Evolutionary conservation across 2,329 filamentous ascomycete genomes (phyloP), one percentile per base, ranked within the genome.

Genomic region (Lasiodiplodia sp.): DNA sequence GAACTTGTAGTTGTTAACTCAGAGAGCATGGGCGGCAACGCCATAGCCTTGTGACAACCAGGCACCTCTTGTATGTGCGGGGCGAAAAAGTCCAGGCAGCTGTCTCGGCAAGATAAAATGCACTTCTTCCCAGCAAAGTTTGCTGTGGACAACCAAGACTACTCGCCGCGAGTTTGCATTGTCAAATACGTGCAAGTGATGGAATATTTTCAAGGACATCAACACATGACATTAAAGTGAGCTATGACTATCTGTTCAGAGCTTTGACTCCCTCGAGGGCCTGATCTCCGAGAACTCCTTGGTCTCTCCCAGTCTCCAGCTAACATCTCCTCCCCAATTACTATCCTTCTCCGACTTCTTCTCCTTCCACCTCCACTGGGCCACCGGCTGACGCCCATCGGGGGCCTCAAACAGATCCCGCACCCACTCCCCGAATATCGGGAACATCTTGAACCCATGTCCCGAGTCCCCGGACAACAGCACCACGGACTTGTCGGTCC

Each of bases 401-500:
- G 70, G 52, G 44, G 72, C 69, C 23, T 81, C 78, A 0, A 89
- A 63, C 5, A 89, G 71, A 12, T 83, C 79, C 53, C 76, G 79
- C 1, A 88, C 83, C 85, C 75, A 89, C 18, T 78, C 75, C 0
- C 88, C 88, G 18, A 87, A 79, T 28, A 88, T 81, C 0, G 87
- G 87, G 60, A 90, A 81, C 85, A 89, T 88, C 76, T 90, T 89
- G 75, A 89, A 89, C 82, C 85, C 75, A 89, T n/a, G 78, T 75
- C 0, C 88, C 87, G n/a, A 87, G 79, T 90, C 88, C 0, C 87
- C 87, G 0, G 85, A 84, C 0, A 86, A 70, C 0, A 88, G 73
- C 2, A 90, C 75, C 2, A 89, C 79, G 0, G 81, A 83, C 2
- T 78, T 77, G 1, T 76, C 74, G 0, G 81, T 85, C 0, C 79